Conservation (phyloP, 2,329 filamentous ascomycete species). For the Metarhizium brunneum region DNA sequence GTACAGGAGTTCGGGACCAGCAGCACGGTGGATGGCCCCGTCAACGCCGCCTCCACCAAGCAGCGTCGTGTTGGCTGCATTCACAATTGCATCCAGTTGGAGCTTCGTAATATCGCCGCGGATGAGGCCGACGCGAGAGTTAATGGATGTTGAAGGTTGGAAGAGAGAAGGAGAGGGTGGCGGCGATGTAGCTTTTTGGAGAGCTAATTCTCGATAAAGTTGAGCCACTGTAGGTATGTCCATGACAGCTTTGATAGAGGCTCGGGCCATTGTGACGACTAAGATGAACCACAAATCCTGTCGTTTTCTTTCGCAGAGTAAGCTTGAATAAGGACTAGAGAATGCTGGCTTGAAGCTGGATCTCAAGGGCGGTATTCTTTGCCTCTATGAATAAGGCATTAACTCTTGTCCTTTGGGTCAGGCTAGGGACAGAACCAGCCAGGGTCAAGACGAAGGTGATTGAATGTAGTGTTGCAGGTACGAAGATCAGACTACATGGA, state of each 20-base stretch:
- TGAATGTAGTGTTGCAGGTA: no score
- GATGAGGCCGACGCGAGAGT: slow-evolving; percentile 61
- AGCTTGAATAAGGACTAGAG: no score
- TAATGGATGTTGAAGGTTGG: slow-evolving; percentile 45
- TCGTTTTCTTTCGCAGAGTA: background rate
- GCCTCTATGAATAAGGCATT: no score
- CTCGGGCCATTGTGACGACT: background rate
- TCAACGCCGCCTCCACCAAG: slow-evolving; percentile 87
- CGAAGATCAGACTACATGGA: no score
- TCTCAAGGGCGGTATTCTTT: no score
- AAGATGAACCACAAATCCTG: background rate
- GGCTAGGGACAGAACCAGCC: no score
- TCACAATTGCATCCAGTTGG: slow-evolving; percentile 75
- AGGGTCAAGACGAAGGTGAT: no score
- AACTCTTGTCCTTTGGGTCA: no score
- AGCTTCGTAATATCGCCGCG: slow-evolving; percentile 76
- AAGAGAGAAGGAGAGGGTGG: slow-evolving; percentile 9
- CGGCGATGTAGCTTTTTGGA: slow-evolving; percentile 21
- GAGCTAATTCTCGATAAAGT: slow-evolving; percentile 45
- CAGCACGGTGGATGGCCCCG: slow-evolving; percentile 76
- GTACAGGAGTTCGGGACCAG: slow-evolving; percentile 55
- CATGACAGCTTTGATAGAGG: slow-evolving; percentile 26
- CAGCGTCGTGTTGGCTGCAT: slow-evolving; percentile 75
- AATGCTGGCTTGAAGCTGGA: no score
- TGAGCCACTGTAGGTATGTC: slow-evolving; percentile 54